Base-by-base conservation (phyloP, 225 moss, liverwort and hornwort species). In the Sphagnum contortum region DNA sequence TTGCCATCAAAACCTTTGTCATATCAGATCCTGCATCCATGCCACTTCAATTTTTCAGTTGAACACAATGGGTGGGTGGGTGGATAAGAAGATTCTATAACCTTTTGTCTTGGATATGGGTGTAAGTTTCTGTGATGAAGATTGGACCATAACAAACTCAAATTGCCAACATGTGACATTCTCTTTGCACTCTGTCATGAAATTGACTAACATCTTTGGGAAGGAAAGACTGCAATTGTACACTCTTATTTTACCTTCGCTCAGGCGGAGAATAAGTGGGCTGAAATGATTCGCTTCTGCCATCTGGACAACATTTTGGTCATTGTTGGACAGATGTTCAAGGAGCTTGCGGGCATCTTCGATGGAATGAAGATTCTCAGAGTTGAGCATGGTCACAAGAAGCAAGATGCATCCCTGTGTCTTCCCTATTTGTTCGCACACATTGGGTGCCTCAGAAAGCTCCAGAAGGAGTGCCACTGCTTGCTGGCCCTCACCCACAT, bases 271-370 rank as follows among this genome's bases (percentile, higher is more conserved):
- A 11, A 85, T 76, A 61, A 96, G 75, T 68, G 92, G 95, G 50
- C 83, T 83, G 52, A 90, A 96, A 69, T 92, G 91, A 49, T 96
- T 96, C 57, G 95, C 95, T 80, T 96, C 95, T 13, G 90, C 95
- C 95, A 96, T 96, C 77, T 92, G 92, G 44, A 92, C 95, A 62
- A 96, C 95, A 60, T 96, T 96, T 68, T 96, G 95, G 66, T 96
- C 95, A 66, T 92, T 88, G 51, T 79, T 73, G 13, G 92, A 86
- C 69, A 96, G 84, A 57, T 88, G 88, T 12, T 76, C 66, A 44
- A 96, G 90, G 55, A 96, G 80, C 78, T 87, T 81, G 49, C 72
- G 81, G 44, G 95, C 92, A 77, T 92, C 88, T 69, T 75, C 78
- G 56, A 90, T 92, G 64, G 92, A 90, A 10, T 80, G 88, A 45